phyloP scores from a whole-genome alignment of 1,284 basidiomycete genomes.

The Apiotrichum mycotoxinovorans region DNA sequence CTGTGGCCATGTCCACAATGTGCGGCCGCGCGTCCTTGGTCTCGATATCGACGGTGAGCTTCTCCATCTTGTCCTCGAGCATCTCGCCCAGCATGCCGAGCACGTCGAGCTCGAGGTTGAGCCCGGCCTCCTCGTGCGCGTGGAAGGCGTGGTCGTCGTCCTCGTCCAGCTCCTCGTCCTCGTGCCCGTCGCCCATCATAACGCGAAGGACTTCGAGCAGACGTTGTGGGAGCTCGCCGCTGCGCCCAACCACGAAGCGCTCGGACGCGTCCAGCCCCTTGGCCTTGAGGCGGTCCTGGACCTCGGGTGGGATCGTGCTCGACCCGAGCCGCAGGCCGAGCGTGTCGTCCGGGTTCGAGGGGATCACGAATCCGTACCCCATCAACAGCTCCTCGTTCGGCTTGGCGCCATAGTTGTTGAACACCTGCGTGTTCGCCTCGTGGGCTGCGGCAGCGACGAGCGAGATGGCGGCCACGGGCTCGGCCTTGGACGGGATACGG shows the following conservation, averaged over 20 bases:
- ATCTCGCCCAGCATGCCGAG: slow-evolving; percentile 61
- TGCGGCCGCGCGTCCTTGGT: slow-evolving; percentile 28
- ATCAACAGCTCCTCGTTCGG: slow-evolving; percentile 81
- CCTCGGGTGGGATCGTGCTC: slow-evolving; percentile 8
- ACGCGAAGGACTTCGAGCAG: slow-evolving; percentile 59
- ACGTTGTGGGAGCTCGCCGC: slow-evolving; percentile 57
- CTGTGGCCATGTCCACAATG: slow-evolving; percentile 29
- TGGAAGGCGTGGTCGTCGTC: slow-evolving; percentile 46
- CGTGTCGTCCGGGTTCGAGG: slow-evolving; percentile 74
- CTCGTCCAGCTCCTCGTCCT: slow-evolving; percentile 56
- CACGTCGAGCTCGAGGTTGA: slow-evolving; percentile 59
- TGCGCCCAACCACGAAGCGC: slow-evolving; percentile 63
- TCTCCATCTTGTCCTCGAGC: slow-evolving; percentile 58
- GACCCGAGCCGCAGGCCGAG: slow-evolving; percentile 72
- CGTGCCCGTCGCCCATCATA: slow-evolving; percentile 45
- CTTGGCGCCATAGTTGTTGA: slow-evolving; percentile 65
- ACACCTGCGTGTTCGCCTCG: slow-evolving; percentile 60
- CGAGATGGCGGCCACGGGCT: slow-evolving; percentile 26
- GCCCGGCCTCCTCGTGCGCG: slow-evolving; percentile 56
- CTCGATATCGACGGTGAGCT: slow-evolving; percentile 51
- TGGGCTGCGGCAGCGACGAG: slow-evolving; percentile 43
- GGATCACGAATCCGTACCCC: slow-evolving; percentile 78
- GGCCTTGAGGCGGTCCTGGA: slow-evolving; percentile 21
- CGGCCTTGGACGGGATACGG: slow-evolving; percentile 33
- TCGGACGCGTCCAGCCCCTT: slow-evolving; percentile 38